These are phyloP conservation scores for Barbarea vulgaris DNA, from an alignment of 345 rosid species.

Conservation along the genomic window DNA sequence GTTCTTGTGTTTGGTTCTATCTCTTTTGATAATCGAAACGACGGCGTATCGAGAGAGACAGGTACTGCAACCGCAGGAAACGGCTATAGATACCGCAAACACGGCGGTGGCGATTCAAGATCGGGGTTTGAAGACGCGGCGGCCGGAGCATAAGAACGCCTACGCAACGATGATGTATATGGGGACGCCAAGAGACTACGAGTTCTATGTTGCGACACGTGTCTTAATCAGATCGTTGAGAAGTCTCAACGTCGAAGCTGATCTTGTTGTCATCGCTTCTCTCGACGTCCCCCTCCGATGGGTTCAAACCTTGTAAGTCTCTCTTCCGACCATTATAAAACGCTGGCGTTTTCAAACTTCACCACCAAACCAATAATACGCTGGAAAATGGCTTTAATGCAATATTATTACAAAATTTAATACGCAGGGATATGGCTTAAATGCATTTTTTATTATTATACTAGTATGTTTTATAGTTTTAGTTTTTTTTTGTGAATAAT, in stretches of 20 bases:
- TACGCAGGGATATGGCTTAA: neutral
- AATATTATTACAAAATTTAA: too few relatives aligned
- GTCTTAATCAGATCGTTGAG: conserved; percentile 84
- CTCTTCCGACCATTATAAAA: neutral
- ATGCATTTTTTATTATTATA: neutral
- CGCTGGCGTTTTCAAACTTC: conserved; percentile 4
- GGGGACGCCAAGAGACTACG: conserved; percentile 99
- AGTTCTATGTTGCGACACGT: conserved; percentile 92
- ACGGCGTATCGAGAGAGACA: conserved; percentile 39
- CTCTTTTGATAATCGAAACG: conserved; percentile 8
- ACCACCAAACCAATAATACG: neutral
- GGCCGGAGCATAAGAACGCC: conserved; percentile 64
- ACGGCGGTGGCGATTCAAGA: neutral
- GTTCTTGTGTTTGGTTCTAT: conserved; percentile 23
- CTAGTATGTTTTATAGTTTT: neutral
- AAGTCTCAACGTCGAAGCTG: conserved; percentile 70
- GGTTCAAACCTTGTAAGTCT: conserved; percentile 82
- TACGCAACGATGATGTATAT: conserved; percentile 99
- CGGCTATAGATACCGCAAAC: conserved; percentile 9
- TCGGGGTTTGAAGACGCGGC: conserved; percentile 30
- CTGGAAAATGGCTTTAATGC: neutral
- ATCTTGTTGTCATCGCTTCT: conserved; percentile 96
- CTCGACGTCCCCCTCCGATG: conserved; percentile 89
- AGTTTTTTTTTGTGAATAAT: neutral
- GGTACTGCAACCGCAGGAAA: conserved; percentile 21